Conservation (phyloP, 352 stramenopile species). For the Phytophthora foliorum region DNA sequence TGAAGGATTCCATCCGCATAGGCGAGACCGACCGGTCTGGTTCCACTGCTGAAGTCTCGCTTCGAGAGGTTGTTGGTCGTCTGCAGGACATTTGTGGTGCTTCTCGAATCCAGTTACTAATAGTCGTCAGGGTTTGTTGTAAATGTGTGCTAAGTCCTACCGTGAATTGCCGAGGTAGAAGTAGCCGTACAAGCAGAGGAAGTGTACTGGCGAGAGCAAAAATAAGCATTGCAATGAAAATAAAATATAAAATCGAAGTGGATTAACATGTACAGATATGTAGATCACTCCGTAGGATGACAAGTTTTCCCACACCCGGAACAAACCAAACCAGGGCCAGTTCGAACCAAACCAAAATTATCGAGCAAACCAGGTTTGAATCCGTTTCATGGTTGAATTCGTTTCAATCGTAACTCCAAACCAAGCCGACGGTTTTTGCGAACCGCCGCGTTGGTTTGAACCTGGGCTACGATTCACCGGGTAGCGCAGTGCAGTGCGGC, state of each 20-base stretch:
- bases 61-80: constrained; percentile 10
- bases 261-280: too few relatives aligned
- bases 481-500: not conserved
- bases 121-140: too few relatives aligned
- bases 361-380: not conserved
- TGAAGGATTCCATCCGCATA: not conserved
- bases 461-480: too few relatives aligned
- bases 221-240: too few relatives aligned
- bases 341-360: not conserved
- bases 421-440: not conserved
- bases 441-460: not conserved
- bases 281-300: too few relatives aligned
- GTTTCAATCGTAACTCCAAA: not conserved
- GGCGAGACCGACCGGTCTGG: constrained; percentile 13
- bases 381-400: not conserved
- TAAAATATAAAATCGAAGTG: too few relatives aligned
- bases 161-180: too few relatives aligned
- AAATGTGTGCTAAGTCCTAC: too few relatives aligned
- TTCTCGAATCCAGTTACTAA: too few relatives aligned
- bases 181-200: too few relatives aligned
- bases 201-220: too few relatives aligned
- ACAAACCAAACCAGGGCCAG: not conserved
- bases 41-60: constrained; percentile 10
- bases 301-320: not conserved
- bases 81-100: too few relatives aligned